Conservation (phyloP, 768 basidiomycete species). For the Kwoniella mangroviensis region DNA sequence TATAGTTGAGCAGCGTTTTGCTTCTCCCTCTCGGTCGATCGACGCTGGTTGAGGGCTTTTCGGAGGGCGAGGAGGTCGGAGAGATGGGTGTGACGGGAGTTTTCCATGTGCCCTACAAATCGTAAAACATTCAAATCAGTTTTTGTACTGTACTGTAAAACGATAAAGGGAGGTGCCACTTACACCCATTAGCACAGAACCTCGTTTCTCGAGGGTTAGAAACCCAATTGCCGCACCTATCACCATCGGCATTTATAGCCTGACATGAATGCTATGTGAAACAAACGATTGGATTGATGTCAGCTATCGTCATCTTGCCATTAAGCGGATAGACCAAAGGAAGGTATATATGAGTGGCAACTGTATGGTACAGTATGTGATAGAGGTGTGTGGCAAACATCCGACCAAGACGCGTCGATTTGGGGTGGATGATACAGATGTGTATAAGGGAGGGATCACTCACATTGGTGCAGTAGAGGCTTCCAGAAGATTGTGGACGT, state of each 20-base stretch:
- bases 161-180: not conserved
- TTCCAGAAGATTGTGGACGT: slow-evolving; percentile 14
- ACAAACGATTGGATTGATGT: not conserved
- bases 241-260: slow-evolving; percentile 28
- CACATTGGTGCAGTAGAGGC: slow-evolving; percentile 26
- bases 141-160: too few species aligned
- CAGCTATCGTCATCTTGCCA: too few species aligned
- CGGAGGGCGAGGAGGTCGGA: slow-evolving; percentile 16
- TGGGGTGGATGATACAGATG: not conserved
- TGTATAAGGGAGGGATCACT: slow-evolving; percentile 4
- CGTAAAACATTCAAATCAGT: too few species aligned
- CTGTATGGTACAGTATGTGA: too few species aligned
- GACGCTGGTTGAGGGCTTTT: slow-evolving; percentile 3
- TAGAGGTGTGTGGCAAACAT: not conserved
- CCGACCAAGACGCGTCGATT: slow-evolving; percentile 7
- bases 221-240: slow-evolving; percentile 25
- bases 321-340: too few species aligned
- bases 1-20: slow-evolving; percentile 8
- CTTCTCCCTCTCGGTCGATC: not conserved
- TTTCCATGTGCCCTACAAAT: slow-evolving; percentile 23
- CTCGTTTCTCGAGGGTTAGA: slow-evolving; percentile 3
- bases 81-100: slow-evolving; percentile 14
- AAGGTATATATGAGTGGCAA: too few species aligned
- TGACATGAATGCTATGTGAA: slow-evolving; percentile 23
- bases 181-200: slow-evolving; percentile 27